phyloP scores from a whole-genome alignment of 2,329 filamentous ascomycete species.

The Pseudogymnoascus verrucosus region DNA sequence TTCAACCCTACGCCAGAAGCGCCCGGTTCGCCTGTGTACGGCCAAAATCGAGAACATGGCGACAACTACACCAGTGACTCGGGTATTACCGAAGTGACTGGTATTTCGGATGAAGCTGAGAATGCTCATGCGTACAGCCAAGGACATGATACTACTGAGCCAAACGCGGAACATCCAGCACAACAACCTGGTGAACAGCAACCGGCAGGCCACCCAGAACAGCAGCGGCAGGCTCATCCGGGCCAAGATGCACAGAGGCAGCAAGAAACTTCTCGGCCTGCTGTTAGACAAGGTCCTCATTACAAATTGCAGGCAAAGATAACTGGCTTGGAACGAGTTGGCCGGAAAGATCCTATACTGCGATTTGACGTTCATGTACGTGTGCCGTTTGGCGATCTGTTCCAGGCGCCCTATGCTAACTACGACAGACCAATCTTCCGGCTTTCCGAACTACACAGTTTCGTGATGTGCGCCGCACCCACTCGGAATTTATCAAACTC shows the following conservation, averaged over 20 bases:
- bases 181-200: slow-evolving; percentile 19
- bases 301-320: slow-evolving; percentile 93
- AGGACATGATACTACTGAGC: slow-evolving; percentile 25
- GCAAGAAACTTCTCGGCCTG: slow-evolving; percentile 32
- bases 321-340: slow-evolving; percentile 82
- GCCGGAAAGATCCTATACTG: slow-evolving; percentile 90
- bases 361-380: slow-evolving; percentile 94
- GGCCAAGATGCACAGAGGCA: slow-evolving; percentile 27
- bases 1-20: slow-evolving; percentile 22
- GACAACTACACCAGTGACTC: slow-evolving; percentile 21
- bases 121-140: slow-evolving; percentile 17
- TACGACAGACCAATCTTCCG: slow-evolving; percentile 82
- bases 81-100: slow-evolving; percentile 12
- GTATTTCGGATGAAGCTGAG: slow-evolving; percentile 20
- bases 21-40: slow-evolving; percentile 24
- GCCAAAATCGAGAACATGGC: slow-evolving; percentile 15
- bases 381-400: slow-evolving; percentile 11
- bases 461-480: slow-evolving; percentile 88
- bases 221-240: slow-evolving; percentile 28
- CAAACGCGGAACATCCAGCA: slow-evolving; percentile 26
- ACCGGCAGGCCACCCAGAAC: slow-evolving; percentile 14
- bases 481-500: slow-evolving; percentile 95
- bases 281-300: slow-evolving; percentile 46
- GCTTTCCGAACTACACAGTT: slow-evolving; percentile 97
- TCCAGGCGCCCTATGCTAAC: not conserved